Conservation (phyloP, 176 grass and related monocot genomes). For the Cocos nucifera region DNA sequence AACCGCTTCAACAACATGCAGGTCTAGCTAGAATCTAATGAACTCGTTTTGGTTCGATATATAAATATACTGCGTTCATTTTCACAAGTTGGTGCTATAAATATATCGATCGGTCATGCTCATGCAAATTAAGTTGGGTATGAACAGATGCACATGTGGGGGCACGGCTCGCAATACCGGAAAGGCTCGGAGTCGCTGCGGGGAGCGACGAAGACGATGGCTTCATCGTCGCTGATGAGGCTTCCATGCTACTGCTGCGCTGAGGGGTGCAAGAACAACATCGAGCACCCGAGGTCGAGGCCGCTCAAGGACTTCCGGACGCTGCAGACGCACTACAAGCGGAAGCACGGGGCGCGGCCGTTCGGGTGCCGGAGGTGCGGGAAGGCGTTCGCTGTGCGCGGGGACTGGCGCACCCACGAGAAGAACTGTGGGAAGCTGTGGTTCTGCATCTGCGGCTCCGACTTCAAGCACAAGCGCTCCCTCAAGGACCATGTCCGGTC, state of each 20-base stretch:
- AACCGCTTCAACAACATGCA: constrained; percentile 99
- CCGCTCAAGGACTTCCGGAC: constrained; percentile 89
- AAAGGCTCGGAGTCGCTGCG: constrained; percentile 63
- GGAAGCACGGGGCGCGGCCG: constrained; percentile 64
- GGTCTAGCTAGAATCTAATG: constrained; percentile 17
- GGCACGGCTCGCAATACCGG: constrained; percentile 82
- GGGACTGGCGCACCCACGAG: constrained; percentile 90
- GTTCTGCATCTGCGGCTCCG: constrained; percentile 89
- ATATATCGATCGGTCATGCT: too few species aligned
- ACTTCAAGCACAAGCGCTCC: constrained; percentile 93
- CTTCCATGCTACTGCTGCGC: constrained; percentile 89
- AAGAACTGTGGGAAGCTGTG: constrained; percentile 89
- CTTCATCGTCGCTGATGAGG: constrained; percentile 39
- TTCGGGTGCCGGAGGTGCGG: constrained; percentile 74
- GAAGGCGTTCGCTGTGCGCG: constrained; percentile 76
- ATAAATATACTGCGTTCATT: too few species aligned
- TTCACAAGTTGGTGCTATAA: too few species aligned
- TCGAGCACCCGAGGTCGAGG: constrained; percentile 58
- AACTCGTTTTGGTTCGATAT: too few species aligned
- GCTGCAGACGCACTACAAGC: constrained; percentile 80
- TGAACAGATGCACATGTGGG: constrained; percentile 96
- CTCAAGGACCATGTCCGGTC: constrained; percentile 89
- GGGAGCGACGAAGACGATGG: constrained; percentile 17
- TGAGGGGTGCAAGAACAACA: constrained; percentile 75
- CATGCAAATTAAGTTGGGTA: too few species aligned